Evolutionary conservation across 2,329 filamentous ascomycete species (phyloP), one percentile per base, ranked within the genome.

Genomic region (Clarireedia paspali): DNA sequence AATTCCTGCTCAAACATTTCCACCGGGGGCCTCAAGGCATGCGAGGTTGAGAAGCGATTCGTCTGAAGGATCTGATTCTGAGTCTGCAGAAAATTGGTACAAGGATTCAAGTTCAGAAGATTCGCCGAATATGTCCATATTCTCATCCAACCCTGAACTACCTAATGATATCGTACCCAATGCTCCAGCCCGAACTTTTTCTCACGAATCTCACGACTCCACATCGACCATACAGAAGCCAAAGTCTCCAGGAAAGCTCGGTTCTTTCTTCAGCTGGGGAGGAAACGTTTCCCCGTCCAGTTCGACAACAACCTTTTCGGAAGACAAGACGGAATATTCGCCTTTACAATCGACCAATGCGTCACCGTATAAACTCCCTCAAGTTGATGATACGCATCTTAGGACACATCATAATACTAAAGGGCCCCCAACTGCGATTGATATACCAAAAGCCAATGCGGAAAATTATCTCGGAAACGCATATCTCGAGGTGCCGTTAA

Each of bases 181-280:
- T 57, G 57, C 53, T 47, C 53, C 58, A 42, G 60, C 57, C 53
- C 59, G 64, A 60, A 60, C 47, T 38, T 62, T 57, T 49, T 64
- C 62, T 50, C 60, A 64, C 61, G 63, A 67, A 42, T 65, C 64
- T 27, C 63, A 60, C 57, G 61, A 63, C 34, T 64, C 64, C 47
- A 62, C 57, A 50, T 61, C 62, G 5, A 64, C 64, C 14, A 49
- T 66, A 36, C 61, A 66, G 36, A 69, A 63, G 59, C 75, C 76
- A 5, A 78, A 78, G 62, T 78, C 78, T 2, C 77, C 78, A 17
- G 75, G 75, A 15, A 83, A 81, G 56, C 77, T 87, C 64, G 80
- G 80, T 46, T 83, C 80, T 14, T 84, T 87, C 70, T 88, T 88
- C 64, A 81, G 82, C 58, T 86, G 84, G 81, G 84, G 82, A 26